Evolutionary conservation across 148 eudicot species (phyloP), one percentile per base, ranked within the genome.

Genomic region (Cornus suecica): DNA sequence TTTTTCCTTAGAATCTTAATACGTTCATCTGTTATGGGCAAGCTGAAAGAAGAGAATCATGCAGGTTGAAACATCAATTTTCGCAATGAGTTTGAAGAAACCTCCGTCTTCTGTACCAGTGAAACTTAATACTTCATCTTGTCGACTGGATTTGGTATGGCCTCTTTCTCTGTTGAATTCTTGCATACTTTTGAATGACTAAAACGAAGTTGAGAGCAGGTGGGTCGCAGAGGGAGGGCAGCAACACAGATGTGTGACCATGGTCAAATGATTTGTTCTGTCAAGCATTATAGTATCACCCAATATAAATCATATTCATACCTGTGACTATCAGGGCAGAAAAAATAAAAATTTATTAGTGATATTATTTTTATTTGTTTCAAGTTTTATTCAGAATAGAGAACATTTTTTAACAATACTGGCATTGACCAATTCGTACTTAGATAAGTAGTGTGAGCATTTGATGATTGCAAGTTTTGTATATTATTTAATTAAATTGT

Each of bases 51-150:
- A 41, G 0, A 72, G 10, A 45, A 25, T 71, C 70, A 64, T 88
- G 86, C 87, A 95, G 99, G 98, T 96, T 81, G 99, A 96, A 84
- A 96, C 98, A 70, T 86, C 93, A 82, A 87, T 96, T 32, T 93
- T 96, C 76, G 98, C 98, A 24, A 78, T 91, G 92, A 90, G 92
- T 75, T 75, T 84, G 66, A 90, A 87, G 84, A 78, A 83, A 69
- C 81, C 84, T 82, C 82, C 88, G 42, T 68, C 84, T 83, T 71
- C 83, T 15, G 63, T 84, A 72, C 90, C 81, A 51, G 72, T 82
- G 61, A 93, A 86, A 74, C 85, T 79, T 74, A 93, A 91, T 76
- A 80, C 78, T 41, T 87, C 90, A 25, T 75, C 89, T 73, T 96
- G 99, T 84, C 85, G 81, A 79, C 71, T 84, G 70, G 89, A 87